Base-by-base conservation (phyloP, 495 filamentous ascomycete species). In the Trypethelium eluteriae region DNA sequence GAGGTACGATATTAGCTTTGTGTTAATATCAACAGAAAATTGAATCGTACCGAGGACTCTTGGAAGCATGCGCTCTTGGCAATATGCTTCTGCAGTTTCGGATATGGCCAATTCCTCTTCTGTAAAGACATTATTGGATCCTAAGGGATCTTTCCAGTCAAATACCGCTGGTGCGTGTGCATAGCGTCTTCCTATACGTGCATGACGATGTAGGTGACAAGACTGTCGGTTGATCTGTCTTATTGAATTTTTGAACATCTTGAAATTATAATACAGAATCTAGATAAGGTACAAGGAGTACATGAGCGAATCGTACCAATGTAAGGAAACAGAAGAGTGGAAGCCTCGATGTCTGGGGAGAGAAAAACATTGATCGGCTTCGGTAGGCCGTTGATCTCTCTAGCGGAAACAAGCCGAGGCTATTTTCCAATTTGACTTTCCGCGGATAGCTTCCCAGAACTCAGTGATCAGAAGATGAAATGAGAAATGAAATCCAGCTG, bases 131-230 rank as follows among this genome's bases (percentile, higher is more conserved):
- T 85, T 88, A 67, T 84, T 85, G 11, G 89, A 82, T 38, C 79
- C 82, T 44, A 98, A 81, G 12, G 94, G 94, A 74, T 98, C 95
- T 73, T 95, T 83, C 95, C 94, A 98, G 75, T 93, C 85, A 76
- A 97, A 97, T 14, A 80, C 73, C 46, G 81, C 84, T 56, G 80
- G 76, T 39, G 83, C 79, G 65, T 84, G 84, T 25, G 77, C 79
- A 77, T 78, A 79, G 49, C 82, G 79, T 64, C 77, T 76, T 69
- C 75, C 70, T 65, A 74, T 75, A 16, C 62, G 25, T 32, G 76
- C 62, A 62, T 69, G 62, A 62, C 71, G 71, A 53, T 66, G 46
- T 32, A 73, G 62, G 62, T 67, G 64, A 38, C 68, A 63, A 65
- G 77, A 74, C 71, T 78, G 77, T 69, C 72, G 70, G 53, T 74